Evolutionary conservation across 345 rosid species (phyloP), one percentile per base, ranked within the genome.

Genomic region (Salix purpurea): DNA sequence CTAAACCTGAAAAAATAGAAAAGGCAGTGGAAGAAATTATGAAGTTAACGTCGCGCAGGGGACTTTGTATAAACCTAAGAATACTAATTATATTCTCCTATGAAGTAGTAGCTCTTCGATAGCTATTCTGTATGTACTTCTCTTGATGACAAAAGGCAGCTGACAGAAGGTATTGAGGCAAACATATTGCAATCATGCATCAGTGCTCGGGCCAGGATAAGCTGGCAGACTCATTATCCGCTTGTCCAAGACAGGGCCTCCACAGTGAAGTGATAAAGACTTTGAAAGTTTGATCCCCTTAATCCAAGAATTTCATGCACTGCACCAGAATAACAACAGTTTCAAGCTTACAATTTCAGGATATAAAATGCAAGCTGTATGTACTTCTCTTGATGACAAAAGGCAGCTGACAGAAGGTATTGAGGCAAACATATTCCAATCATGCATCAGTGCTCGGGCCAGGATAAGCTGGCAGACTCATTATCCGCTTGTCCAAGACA

Each of bases 161-260:
- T 60, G 21, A 60, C 65, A 21, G 24, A 60, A 60, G 65, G 16
- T 58, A n/a, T 58, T 21, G 69, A 5, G 21, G 24, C 15, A 30
- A 36, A 65, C 10, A 37, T 18, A 19, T 30, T 76, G 65, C 81
- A 80, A 74, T 86, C 80, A 93, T 66, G 88, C 82, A 77, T 89
- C 93, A 21, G 83, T 37, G 16, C 28, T 75, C 13, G 95, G 98
- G 15, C 97, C 94, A 8, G 98, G 97, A 86, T 94, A 94, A 32
- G 98, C 96, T 23, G 96, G 98, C 72, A 92, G 86, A 82, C 92
- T 90, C 97, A 94, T 92, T 76, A 94, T 94, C 76, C 97, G 90
- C 78, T 86, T 86, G 85, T 94, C 98, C 73, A 89, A 11, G 34
- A 92, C 94, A 1, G 97, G 94, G 72, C 91, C 91, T 83, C 98